Base-by-base conservation (phyloP, 306 rosid species). In the Comarum palustre region DNA sequence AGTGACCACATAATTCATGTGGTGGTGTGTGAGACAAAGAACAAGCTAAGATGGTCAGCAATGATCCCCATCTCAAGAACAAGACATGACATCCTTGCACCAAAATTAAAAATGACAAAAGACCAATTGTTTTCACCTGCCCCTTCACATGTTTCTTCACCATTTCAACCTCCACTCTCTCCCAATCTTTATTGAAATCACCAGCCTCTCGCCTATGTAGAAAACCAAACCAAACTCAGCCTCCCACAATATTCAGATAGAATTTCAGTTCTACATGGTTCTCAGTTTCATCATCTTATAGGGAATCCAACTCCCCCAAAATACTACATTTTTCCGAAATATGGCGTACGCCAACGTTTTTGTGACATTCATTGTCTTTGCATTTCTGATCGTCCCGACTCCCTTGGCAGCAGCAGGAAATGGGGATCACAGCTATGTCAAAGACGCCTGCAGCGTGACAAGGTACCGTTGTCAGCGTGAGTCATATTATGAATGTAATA, bases 361-460 rank as follows among this genome's bases (percentile, higher is more conserved):
- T 6, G 42, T 73, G 59, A 24, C 66, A 10, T 57, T 80, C 60
- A 8, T 85, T 48, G 61, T 79, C 7, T 67, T 74, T 51, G 73
- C 50, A 34, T 76, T 61, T 72, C 38, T 80, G 7, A 43, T 64
- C 24, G 73, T 52, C 10, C 65, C 73, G 4, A 8, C 65, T 6
- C 82, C 63, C 5, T 8, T 73, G 67, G 82, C 62, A 32, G 82
- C 62, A 32, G 41, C 69, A 62, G 88, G 80, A 77, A 65, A 77
- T 22, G 82, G 69, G 41, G 13, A 15, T 60, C 24, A 43, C 19
- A 42, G 48, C 27, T 77, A 86, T 69, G 88, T 84, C 8, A 60
- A 57, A 82, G 86, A 89, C 3, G 97, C 97, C 1, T 89, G 97
- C 76, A 79, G 82, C 4, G 97, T 86, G 50, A 86, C 91, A 0